Conservation (phyloP, 2,329 filamentous ascomycete genomes). For the Chaetomium olivaceum region DNA sequence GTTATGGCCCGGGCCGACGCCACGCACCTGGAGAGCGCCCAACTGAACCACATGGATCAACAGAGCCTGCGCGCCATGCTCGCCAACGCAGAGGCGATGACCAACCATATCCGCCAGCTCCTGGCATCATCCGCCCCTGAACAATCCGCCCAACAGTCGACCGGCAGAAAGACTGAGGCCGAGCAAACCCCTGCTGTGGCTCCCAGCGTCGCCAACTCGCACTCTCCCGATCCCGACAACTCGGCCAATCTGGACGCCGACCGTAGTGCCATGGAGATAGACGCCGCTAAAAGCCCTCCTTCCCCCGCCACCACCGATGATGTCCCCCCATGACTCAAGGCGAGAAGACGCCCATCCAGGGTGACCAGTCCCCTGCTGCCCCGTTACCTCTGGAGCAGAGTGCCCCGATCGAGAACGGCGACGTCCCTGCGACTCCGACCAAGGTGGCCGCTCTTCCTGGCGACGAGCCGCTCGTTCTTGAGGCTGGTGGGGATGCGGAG, state of each 20-base stretch:
- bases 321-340: conserved; percentile 30
- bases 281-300: conserved; percentile 26
- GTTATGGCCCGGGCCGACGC: conserved; percentile 53
- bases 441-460: conserved; percentile 13
- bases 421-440: conserved; percentile 23
- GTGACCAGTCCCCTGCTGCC: conserved; percentile 20
- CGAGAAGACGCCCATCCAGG: conserved; percentile 25
- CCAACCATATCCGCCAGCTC: conserved; percentile 41
- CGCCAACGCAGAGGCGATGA: conserved; percentile 49
- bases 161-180: background rate
- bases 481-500: conserved; percentile 21
- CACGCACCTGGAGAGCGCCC: conserved; percentile 42
- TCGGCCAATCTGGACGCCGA: conserved; percentile 4
- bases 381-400: conserved; percentile 12
- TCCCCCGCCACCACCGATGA: conserved; percentile 32
- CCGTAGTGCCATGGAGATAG: conserved; percentile 7
- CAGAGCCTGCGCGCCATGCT: conserved; percentile 51
- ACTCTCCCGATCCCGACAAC: conserved; percentile 24
- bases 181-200: conserved; percentile 14
- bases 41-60: conserved; percentile 47
- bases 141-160: background rate
- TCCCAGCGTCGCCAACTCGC: conserved; percentile 28
- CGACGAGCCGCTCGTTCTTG: conserved; percentile 24
- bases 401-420: conserved; percentile 4
- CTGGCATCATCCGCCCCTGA: conserved; percentile 16